A percentile compares a stretch with the other conserved stretches of the same genome.
Conservation (phyloP, 139 green algal species). For the Mesostigma viride region DNA sequence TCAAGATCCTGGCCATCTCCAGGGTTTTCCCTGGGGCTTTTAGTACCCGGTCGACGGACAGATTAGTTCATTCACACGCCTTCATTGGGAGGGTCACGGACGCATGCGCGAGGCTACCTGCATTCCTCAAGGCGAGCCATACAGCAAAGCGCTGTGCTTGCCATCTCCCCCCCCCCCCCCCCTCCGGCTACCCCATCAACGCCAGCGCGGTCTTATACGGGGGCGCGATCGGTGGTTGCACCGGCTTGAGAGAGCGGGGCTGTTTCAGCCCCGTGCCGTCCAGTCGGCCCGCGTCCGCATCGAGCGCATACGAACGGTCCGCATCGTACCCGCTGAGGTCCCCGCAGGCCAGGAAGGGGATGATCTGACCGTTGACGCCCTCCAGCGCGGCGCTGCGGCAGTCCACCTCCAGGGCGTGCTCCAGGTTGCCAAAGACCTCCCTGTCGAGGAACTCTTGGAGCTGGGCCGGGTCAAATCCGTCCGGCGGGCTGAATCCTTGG, state of each 20-base stretch:
- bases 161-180: too few relatives aligned
- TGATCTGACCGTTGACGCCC: conserved; percentile 30
- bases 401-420: neutral
- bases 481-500: conserved; percentile 47
- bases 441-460: too few relatives aligned
- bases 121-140: too few relatives aligned
- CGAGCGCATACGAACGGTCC: conserved; percentile 72
- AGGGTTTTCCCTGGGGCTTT: too few relatives aligned
- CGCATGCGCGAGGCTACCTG: too few relatives aligned
- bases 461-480: conserved; percentile 49
- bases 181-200: conserved; percentile 16
- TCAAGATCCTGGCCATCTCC: too few relatives aligned
- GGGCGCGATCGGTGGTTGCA: conserved; percentile 77
- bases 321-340: conserved; percentile 82
- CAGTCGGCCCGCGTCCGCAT: neutral
- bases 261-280: neutral
- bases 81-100: too few relatives aligned
- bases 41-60: too few relatives aligned
- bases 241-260: conserved; percentile 45
- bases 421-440: too few relatives aligned
- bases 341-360: conserved; percentile 89
- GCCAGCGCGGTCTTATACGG: conserved; percentile 64
- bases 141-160: too few relatives aligned
- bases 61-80: too few relatives aligned
- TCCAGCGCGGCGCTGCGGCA: conserved; percentile 15